Percentiles rank a stretch among this genome's conserved stretches.
These are phyloP conservation scores for Lentinula lateritia DNA, from an alignment of 768 basidiomycete genomes.

Conservation along the genomic window DNA sequence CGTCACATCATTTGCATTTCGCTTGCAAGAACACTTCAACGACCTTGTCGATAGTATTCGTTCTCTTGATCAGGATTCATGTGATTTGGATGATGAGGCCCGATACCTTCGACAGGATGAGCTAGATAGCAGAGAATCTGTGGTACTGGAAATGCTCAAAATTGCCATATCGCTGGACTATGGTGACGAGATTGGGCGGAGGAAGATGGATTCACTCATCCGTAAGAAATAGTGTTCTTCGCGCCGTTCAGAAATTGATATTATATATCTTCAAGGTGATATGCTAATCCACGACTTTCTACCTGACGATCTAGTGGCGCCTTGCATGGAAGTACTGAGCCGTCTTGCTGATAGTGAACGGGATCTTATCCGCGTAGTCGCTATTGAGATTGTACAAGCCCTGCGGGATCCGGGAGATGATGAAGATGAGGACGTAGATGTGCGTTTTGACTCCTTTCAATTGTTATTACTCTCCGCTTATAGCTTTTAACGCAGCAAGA, in stretches of 20 bases:
- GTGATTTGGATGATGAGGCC: neutral
- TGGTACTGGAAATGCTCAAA: slow-evolving; percentile 57
- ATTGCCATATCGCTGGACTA: slow-evolving; percentile 65
- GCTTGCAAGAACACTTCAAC: slow-evolving; percentile 70
- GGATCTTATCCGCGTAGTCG: slow-evolving; percentile 65
- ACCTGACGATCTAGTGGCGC: slow-evolving; percentile 52
- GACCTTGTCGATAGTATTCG: slow-evolving; percentile 10
- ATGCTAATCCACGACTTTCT: slow-evolving; percentile 61
- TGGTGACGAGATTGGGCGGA: slow-evolving; percentile 67
- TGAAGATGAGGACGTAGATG: slow-evolving; percentile 24
- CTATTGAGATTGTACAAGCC: slow-evolving; percentile 66
- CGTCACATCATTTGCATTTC: slow-evolving; percentile 75
- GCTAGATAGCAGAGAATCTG: slow-evolving; percentile 39
- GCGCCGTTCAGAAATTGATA: neutral
- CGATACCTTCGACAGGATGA: slow-evolving; percentile 21
- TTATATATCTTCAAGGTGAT: slow-evolving; percentile 33
- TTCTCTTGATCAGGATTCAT: neutral
- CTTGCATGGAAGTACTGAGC: slow-evolving; percentile 61
- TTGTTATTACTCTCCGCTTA: neutral
- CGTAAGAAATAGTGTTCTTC: slow-evolving; percentile 28
- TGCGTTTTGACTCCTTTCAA: slow-evolving; percentile 7
- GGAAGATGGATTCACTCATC: slow-evolving; percentile 68
- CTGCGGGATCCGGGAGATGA: slow-evolving; percentile 37
- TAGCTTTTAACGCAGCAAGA: neutral
- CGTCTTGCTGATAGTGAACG: slow-evolving; percentile 57